Evolutionary conservation across 2,329 filamentous ascomycete species (phyloP).

Genomic region (Elsinoe necatrix): DNA sequence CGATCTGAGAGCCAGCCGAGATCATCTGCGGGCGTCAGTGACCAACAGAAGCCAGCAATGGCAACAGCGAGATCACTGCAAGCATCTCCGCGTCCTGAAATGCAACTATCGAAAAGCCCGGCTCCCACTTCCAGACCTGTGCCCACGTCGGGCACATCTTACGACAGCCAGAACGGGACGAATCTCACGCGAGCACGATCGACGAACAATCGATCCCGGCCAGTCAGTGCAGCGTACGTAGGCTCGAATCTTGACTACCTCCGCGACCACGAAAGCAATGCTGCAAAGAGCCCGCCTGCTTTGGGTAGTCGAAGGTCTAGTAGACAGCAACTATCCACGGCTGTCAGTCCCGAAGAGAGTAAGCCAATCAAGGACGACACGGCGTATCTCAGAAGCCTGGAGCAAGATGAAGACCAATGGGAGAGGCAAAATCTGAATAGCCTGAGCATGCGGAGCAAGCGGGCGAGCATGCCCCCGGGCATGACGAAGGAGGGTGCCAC

Average conservation of each 20-base stretch:
- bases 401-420: slow-evolving; percentile 44
- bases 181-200: slow-evolving; percentile 52
- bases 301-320: slow-evolving; percentile 27
- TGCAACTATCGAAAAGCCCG: slow-evolving; percentile 43
- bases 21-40: slow-evolving; percentile 31
- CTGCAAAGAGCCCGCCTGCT: slow-evolving; percentile 24
- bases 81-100: slow-evolving; percentile 37
- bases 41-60: slow-evolving; percentile 31
- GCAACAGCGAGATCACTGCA: slow-evolving; percentile 29
- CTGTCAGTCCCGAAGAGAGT: slow-evolving; percentile 46
- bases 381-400: slow-evolving; percentile 70
- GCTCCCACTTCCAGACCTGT: slow-evolving; percentile 56
- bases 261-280: slow-evolving; percentile 59
- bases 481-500: slow-evolving; percentile 7
- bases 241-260: slow-evolving; percentile 76
- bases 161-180: slow-evolving; percentile 52
- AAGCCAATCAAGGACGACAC: slow-evolving; percentile 68
- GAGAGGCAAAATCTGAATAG: slow-evolving; percentile 40
- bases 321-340: slow-evolving; percentile 24
- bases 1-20: slow-evolving; percentile 45
- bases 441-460: slow-evolving; percentile 56
- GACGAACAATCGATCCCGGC: slow-evolving; percentile 59
- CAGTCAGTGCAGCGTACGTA: slow-evolving; percentile 67
- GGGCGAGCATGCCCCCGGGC: slow-evolving; percentile 60
- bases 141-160: slow-evolving; percentile 61